phyloP scores from a whole-genome alignment of 2,329 filamentous ascomycete species.

The Colletotrichum sp. region DNA sequence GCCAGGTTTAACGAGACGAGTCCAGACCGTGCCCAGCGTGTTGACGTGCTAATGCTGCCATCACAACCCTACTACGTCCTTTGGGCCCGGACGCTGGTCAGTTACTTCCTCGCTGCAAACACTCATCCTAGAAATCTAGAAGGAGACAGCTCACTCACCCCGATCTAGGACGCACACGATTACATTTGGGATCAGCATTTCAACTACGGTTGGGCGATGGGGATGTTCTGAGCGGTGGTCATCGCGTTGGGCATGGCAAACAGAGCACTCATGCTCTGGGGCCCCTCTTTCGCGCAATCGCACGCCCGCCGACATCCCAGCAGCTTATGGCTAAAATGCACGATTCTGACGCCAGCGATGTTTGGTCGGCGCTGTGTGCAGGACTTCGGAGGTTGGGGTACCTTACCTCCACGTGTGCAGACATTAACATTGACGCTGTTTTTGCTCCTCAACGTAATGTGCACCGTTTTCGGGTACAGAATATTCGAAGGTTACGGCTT shows the following conservation, averaged over 20 bases:
- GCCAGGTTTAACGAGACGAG: not conserved
- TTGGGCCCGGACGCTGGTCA: not conserved
- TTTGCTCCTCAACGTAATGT: accelerated
- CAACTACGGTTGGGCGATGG: not conserved
- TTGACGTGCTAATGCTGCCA: not conserved
- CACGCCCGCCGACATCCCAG: not conserved
- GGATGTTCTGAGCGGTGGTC: not conserved
- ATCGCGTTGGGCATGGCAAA: not conserved
- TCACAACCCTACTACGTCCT: not conserved
- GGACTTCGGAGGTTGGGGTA: not conserved
- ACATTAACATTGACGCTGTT: not conserved
- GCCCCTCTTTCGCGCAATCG: not conserved
- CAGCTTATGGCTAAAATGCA: not conserved
- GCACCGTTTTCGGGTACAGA: not conserved
- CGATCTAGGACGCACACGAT: not conserved
- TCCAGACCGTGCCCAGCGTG: not conserved
- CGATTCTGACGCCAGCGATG: not conserved
- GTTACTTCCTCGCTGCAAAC: not conserved
- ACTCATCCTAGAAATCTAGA: not conserved
- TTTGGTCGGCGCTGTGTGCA: not conserved
- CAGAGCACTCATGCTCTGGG: not conserved
- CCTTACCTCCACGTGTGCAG: not conserved
- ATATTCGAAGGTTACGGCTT: not conserved
- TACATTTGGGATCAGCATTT: not conserved
- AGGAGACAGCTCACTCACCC: not conserved